phyloP scores from a whole-genome alignment of 75 land plant species.

The Chamaecyparis obtusa region DNA sequence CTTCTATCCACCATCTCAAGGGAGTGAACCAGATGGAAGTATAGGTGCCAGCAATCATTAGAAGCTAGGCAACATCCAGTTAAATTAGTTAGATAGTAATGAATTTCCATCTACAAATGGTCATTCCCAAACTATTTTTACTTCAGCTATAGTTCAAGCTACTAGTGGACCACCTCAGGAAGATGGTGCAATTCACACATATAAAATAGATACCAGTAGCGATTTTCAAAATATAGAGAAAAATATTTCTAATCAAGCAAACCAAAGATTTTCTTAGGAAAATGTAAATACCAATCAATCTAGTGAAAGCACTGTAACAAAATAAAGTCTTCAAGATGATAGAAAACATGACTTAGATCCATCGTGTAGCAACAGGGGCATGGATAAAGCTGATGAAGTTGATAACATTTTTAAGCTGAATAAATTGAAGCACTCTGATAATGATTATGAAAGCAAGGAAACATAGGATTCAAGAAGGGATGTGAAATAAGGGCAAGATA shows the following conservation, averaged over 20 bases:
- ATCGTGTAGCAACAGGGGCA: neutral
- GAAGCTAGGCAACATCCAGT: slow-evolving; percentile 10
- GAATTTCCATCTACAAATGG: slow-evolving; percentile 30
- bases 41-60: slow-evolving; percentile 14
- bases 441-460: slow-evolving; percentile 8
- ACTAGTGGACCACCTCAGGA: neutral
- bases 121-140: slow-evolving; percentile 8
- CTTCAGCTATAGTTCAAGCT: neutral
- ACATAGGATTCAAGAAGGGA: slow-evolving; percentile 1
- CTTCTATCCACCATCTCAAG: slow-evolving; percentile 49
- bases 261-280: neutral
- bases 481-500: slow-evolving; percentile 2
- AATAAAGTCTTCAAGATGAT: slow-evolving; percentile 5
- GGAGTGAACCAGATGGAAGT: slow-evolving; percentile 62
- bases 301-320: slow-evolving; percentile 1
- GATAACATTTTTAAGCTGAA: slow-evolving; percentile 1
- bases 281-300: neutral
- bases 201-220: neutral
- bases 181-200: neutral
- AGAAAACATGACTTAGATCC: slow-evolving; percentile 2
- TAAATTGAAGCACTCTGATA: neutral
- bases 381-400: slow-evolving; percentile 1
- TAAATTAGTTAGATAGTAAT: neutral
- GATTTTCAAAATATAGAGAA: neutral
- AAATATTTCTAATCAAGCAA: neutral